A percentile compares a stretch with the other conserved stretches of the same genome.
These are phyloP conservation scores for Platanthera zijinensis DNA, from an alignment of 106 monocot species.

Conservation along the genomic window DNA sequence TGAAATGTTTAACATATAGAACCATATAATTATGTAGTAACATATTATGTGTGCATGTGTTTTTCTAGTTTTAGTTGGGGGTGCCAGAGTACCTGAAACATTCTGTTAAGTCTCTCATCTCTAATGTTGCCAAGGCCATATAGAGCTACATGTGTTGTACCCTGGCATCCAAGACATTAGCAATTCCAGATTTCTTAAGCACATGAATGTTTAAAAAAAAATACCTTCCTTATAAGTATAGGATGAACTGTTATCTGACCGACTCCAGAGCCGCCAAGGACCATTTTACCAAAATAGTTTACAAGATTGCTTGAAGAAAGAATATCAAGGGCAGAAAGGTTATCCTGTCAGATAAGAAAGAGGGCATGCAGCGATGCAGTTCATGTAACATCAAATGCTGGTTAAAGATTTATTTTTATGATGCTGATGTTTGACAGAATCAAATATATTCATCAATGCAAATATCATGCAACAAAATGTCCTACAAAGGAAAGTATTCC, in stretches of 20 bases:
- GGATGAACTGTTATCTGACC: slow-evolving; percentile 87
- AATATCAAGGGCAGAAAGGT: slow-evolving; percentile 97
- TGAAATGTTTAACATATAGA: slow-evolving; percentile 1
- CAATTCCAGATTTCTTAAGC: not conserved
- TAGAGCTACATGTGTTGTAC: slow-evolving; percentile 73
- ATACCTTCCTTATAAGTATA: slow-evolving; percentile 90
- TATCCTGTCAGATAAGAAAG: slow-evolving; percentile 61
- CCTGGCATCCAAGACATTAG: slow-evolving; percentile 35
- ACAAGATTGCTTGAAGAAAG: slow-evolving; percentile 98
- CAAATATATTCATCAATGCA: too few species aligned
- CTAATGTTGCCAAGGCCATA: slow-evolving; percentile 99
- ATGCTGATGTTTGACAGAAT: too few species aligned
- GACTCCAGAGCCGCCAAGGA: slow-evolving; percentile 94
- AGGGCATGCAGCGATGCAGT: not conserved
- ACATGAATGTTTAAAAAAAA: not conserved
- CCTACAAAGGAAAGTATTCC: too few species aligned
- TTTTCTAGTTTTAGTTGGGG: not conserved
- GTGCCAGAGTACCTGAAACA: slow-evolving; percentile 78
- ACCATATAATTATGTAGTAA: not conserved
- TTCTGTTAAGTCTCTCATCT: slow-evolving; percentile 97
- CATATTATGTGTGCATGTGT: not conserved
- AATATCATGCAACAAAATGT: too few species aligned
- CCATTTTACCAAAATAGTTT: slow-evolving; percentile 99
- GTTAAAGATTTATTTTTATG: not conserved
- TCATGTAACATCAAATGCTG: not conserved